These are phyloP conservation scores for Rhinocladiella similis DNA, from an alignment of 2,329 filamentous ascomycete species.

Conservation along the genomic window DNA sequence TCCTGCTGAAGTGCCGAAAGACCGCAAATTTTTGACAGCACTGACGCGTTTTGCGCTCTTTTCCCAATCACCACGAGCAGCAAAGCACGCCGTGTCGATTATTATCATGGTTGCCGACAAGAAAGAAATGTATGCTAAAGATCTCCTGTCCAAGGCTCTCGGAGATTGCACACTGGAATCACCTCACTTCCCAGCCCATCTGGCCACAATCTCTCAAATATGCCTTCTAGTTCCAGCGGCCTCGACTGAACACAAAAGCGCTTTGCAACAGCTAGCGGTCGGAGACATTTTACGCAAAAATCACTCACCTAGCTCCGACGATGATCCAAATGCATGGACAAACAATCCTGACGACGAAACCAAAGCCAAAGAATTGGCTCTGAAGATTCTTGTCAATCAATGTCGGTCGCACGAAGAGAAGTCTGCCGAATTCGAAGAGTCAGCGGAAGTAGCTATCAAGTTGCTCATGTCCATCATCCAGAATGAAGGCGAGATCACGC, in stretches of 20 bases:
- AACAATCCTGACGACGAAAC: constrained; percentile 77
- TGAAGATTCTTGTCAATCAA: constrained; percentile 84
- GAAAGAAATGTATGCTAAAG: constrained; percentile 82
- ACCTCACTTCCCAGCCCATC: constrained; percentile 67
- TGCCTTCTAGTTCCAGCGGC: constrained; percentile 73
- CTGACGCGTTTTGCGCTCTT: constrained; percentile 81
- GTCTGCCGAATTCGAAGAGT: constrained; percentile 44
- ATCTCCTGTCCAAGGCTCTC: constrained; percentile 74
- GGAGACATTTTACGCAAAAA: constrained; percentile 71
- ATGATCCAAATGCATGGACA: constrained; percentile 63
- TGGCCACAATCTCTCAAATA: constrained; percentile 61
- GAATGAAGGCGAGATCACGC: constrained; percentile 76
- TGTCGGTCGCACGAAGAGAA: constrained; percentile 66
- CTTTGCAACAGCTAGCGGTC: constrained; percentile 76
- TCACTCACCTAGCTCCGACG: constrained; percentile 52
- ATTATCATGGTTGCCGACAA: constrained; percentile 74
- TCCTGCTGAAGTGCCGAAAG: constrained; percentile 76
- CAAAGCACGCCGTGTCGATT: constrained; percentile 92
- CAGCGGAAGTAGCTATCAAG: constrained; percentile 69
- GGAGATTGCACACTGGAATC: constrained; percentile 72
- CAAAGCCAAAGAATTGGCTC: constrained; percentile 76
- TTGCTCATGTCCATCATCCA: constrained; percentile 75
- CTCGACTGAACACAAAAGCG: constrained; percentile 70
- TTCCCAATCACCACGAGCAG: constrained; percentile 76
- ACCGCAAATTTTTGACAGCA: constrained; percentile 77